A percentile compares a stretch with the other conserved stretches of the same genome.
Evolutionary conservation across 148 eudicot genomes (phyloP).

Genomic region (Camellia japonica): DNA sequence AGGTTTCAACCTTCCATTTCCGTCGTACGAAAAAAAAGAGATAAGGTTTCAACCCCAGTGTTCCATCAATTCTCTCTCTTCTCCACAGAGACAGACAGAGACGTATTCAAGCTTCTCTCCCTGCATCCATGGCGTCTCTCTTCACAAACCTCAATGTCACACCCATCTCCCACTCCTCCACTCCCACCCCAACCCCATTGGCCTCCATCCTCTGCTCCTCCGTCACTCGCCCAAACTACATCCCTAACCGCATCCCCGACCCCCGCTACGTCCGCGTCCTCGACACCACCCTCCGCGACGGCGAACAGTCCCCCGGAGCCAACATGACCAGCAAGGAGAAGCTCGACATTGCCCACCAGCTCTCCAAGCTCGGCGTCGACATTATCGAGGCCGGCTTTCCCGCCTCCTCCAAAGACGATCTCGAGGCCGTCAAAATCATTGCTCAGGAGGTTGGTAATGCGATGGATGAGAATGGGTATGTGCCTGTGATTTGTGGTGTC

Average conservation of each 20-base stretch:
- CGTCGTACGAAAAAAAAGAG: no score
- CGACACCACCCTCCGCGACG: constrained; percentile 90
- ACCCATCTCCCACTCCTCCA: neutral
- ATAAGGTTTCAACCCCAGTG: no score
- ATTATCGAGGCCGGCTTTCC: constrained; percentile 93
- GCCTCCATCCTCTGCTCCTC: constrained; percentile 21
- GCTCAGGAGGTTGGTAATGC: constrained; percentile 67
- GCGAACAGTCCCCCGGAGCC: constrained; percentile 97
- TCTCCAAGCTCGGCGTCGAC: constrained; percentile 78
- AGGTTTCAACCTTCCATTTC: no score
- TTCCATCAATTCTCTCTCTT: no score
- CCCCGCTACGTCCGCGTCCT: constrained; percentile 71
- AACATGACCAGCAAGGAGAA: constrained; percentile 83
- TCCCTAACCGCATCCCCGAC: constrained; percentile 66
- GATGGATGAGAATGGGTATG: constrained; percentile 44
- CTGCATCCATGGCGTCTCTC: constrained; percentile 20
- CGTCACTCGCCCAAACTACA: constrained; percentile 52
- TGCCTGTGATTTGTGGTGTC: constrained; percentile 88
- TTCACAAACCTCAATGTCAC: constrained; percentile 14
- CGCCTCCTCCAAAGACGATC: constrained; percentile 76
- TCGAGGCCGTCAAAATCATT: constrained; percentile 73
- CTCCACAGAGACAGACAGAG: no score
- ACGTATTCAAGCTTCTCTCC: neutral
- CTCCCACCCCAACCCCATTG: constrained; percentile 6
- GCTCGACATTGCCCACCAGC: constrained; percentile 73